Evolutionary conservation across 2,329 filamentous ascomycete genomes (phyloP).

Genomic region (Ophiostoma triangulosporum): DNA sequence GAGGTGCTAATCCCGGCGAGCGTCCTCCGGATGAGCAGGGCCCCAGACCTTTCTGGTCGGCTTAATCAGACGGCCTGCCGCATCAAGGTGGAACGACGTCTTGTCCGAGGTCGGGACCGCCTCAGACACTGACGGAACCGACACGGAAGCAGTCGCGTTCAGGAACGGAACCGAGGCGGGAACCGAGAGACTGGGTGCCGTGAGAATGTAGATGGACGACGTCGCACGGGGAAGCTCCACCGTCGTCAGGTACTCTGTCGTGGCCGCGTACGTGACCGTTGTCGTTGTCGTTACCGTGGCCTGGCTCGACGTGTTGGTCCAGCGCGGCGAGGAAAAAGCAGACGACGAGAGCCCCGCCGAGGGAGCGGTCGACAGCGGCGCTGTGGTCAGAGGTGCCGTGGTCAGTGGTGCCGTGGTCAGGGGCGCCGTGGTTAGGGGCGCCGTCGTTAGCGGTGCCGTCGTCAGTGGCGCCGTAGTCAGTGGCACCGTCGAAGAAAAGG

Average conservation of each 20-base stretch:
- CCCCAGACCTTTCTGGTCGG: background rate
- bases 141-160: background rate
- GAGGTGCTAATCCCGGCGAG: too few relatives aligned
- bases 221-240: background rate
- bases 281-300: conserved; percentile 5
- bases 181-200: background rate
- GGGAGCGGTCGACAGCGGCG: background rate
- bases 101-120: background rate
- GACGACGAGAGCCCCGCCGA: background rate
- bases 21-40: background rate
- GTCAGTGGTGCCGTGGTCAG: background rate
- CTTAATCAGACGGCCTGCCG: background rate
- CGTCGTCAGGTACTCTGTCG: background rate
- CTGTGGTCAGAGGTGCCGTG: background rate
- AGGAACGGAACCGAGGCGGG: background rate
- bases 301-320: background rate
- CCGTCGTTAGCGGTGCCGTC: background rate
- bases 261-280: conserved; percentile 1
- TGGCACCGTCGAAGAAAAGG: background rate
- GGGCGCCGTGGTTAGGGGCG: too few relatives aligned
- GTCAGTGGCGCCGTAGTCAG: background rate
- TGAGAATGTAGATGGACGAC: background rate
- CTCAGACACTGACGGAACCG: background rate
- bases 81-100: background rate
- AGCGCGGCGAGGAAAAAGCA: background rate